Evolutionary conservation across 1,284 basidiomycete genomes (phyloP).

Genomic region (Leccinum variabile): DNA sequence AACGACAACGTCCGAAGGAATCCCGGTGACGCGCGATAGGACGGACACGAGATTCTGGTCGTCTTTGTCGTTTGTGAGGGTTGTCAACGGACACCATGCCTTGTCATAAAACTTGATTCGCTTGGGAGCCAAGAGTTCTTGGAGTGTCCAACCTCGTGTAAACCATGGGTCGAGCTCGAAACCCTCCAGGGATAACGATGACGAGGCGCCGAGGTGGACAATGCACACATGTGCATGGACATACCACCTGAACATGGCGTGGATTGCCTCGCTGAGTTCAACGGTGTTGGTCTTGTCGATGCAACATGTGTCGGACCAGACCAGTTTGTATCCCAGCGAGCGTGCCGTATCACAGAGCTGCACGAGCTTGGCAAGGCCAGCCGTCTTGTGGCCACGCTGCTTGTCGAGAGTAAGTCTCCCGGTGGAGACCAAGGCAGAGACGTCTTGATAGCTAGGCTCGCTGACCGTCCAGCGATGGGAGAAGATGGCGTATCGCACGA

Average conservation of each 20-base stretch:
- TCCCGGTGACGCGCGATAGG: conserved; percentile 22
- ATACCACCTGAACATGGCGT: neutral
- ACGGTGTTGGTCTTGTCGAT: conserved; percentile 16
- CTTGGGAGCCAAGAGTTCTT: conserved; percentile 28
- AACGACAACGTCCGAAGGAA: conserved; percentile 18
- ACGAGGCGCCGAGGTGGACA: conserved; percentile 24
- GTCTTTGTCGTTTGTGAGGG: conserved; percentile 22
- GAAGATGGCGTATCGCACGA: conserved; percentile 27
- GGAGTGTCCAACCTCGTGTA: conserved; percentile 30
- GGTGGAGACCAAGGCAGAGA: neutral
- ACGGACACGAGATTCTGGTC: conserved; percentile 13
- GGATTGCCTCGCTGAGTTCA: conserved; percentile 23
- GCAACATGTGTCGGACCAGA: conserved; percentile 21
- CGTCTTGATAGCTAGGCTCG: conserved; percentile 28
- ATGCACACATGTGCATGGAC: conserved; percentile 29
- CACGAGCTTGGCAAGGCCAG: conserved; percentile 14
- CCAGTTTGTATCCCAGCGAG: conserved; percentile 16
- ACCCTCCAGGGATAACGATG: conserved; percentile 14
- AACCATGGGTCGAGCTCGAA: conserved; percentile 30
- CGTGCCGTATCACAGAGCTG: conserved; percentile 25
- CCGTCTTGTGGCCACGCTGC: conserved; percentile 1
- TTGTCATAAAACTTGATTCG: conserved; percentile 29
- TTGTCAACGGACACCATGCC: conserved; percentile 24
- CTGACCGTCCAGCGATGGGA: conserved; percentile 30
- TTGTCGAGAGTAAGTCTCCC: neutral